Base-by-base conservation (phyloP, 2,329 filamentous ascomycete species). In the Alternaria consortialis region DNA sequence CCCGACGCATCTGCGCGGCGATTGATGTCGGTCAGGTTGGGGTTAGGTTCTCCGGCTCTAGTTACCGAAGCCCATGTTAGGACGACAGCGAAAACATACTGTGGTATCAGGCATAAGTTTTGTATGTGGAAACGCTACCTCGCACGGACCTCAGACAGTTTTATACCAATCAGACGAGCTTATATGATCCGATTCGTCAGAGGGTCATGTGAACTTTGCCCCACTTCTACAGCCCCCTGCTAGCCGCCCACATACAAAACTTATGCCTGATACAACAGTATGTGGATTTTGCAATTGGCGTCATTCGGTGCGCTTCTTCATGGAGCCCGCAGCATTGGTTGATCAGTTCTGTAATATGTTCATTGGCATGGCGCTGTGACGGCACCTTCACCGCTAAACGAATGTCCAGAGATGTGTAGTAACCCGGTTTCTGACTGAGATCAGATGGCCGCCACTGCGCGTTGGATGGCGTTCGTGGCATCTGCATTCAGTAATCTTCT, bases 401-500 rank as follows among this genome's bases (percentile, higher is more conserved):
- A 12, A 39, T 34, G 11, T 32, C 7, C 23, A 31, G 36, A 27
- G n/a, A 29, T 23, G 13, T 31, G 25, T 31, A 20, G 36, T 53
- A 36, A 52, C 39, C 37, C 39, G 20, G 27, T 51, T 15, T 39
- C 34, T 47, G 27, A 52, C 27, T 47, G 27, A 52, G 32, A 47
- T 56, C 39, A 50, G 36, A 48, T 34, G 31, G 47, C 17, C 15
- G 5, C 29, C 42, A 23, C 36, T 36, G 43, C 53, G 39, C 43
- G 51, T 51, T 50, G 23, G 37, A 48, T 59, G 23, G 43, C 54
- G n/a, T 29, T 53, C 20, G 47, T 29, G 51, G 43, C 37, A 15
- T 61, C 64, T 58, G 34, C 34, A 53, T 65, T 56, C 60, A 70
- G 71, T 53, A 74, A 60, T 64, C 48, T 73, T 74, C 71, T 67